A percentile compares a stretch with the other conserved stretches of the same genome.
Conservation (phyloP, 1,284 basidiomycete species). For the Cyathus olla region DNA sequence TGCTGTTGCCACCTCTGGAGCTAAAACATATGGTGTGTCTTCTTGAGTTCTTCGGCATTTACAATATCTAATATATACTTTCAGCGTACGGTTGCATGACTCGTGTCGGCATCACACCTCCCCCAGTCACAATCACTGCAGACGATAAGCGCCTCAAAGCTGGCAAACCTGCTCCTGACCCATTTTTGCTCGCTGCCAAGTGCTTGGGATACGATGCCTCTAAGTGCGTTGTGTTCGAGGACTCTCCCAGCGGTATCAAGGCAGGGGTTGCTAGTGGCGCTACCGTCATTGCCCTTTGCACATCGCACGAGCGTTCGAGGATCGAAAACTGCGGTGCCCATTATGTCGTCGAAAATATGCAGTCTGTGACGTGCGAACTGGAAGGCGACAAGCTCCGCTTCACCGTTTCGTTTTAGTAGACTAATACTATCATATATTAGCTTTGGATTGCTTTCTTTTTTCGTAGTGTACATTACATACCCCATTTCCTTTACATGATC, state of each 20-base stretch:
- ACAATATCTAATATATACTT: slow-evolving; percentile 9
- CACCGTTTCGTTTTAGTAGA: slow-evolving; percentile 8
- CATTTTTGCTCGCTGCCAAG: slow-evolving; percentile 81
- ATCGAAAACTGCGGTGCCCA: slow-evolving; percentile 77
- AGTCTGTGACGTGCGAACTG: slow-evolving; percentile 58
- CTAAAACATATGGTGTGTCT: slow-evolving; percentile 73
- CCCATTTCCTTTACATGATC: too few relatives aligned
- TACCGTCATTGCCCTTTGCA: slow-evolving; percentile 83
- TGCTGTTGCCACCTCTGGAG: slow-evolving; percentile 83
- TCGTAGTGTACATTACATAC: too few relatives aligned
- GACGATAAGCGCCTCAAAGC: slow-evolving; percentile 79
- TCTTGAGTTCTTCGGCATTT: slow-evolving; percentile 7
- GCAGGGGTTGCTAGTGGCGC: slow-evolving; percentile 81
- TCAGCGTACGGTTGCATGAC: slow-evolving; percentile 77
- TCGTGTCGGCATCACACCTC: slow-evolving; percentile 79
- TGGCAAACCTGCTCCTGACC: slow-evolving; percentile 78
- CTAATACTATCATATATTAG: too few relatives aligned
- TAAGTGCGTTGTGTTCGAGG: slow-evolving; percentile 80
- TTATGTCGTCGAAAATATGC: slow-evolving; percentile 73
- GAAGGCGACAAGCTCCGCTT: slow-evolving; percentile 54
- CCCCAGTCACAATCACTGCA: slow-evolving; percentile 81
- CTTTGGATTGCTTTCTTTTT: too few relatives aligned
- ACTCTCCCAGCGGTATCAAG: slow-evolving; percentile 80
- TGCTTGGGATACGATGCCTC: slow-evolving; percentile 73
- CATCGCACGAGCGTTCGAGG: slow-evolving; percentile 66